A percentile compares a stretch with the other conserved stretches of the same genome.
Conservation (phyloP, 176 grass and related monocot species). For the Zizania latifolia region DNA sequence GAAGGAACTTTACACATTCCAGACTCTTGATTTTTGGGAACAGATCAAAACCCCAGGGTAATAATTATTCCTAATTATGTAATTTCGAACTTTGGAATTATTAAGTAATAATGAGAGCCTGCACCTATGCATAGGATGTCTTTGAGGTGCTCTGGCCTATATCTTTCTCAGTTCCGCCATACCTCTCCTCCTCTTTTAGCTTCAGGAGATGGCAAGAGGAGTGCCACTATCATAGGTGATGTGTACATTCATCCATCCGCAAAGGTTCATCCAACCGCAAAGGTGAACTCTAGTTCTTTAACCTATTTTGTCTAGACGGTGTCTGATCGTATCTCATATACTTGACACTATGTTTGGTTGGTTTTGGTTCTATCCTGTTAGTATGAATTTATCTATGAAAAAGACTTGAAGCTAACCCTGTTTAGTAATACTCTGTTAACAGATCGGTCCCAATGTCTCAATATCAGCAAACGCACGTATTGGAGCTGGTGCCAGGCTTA, state of each 20-base stretch:
- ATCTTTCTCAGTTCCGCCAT: conserved; percentile 71
- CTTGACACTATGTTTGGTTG: too few relatives aligned
- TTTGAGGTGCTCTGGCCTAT: conserved; percentile 88
- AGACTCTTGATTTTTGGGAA: conserved; percentile 97
- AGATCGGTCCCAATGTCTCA: conserved; percentile 99
- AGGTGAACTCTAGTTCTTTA: conserved; percentile 45
- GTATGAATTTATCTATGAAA: not conserved
- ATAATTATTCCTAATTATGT: conserved; percentile 2
- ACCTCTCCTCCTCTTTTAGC: conserved; percentile 83
- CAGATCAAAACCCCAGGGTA: conserved; percentile 99
- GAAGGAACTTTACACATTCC: conserved; percentile 91
- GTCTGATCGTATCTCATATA: not conserved
- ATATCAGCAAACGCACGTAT: conserved; percentile 96
- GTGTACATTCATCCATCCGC: conserved; percentile 98
- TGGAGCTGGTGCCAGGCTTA: conserved; percentile 94
- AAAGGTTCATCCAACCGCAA: conserved; percentile 94
- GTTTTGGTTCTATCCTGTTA: not conserved
- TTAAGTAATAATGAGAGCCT: not conserved
- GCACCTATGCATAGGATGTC: conserved; percentile 72
- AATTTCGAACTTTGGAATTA: conserved; percentile 9
- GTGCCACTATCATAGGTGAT: conserved; percentile 75
- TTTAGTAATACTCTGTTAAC: conserved; percentile 9
- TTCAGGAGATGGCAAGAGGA: conserved; percentile 65
- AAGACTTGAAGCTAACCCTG: conserved; percentile 2
- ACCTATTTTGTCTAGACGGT: conserved; percentile 1